Base-by-base conservation (phyloP, 139 green algal genomes). In the Yamagishiella unicocca region DNA sequence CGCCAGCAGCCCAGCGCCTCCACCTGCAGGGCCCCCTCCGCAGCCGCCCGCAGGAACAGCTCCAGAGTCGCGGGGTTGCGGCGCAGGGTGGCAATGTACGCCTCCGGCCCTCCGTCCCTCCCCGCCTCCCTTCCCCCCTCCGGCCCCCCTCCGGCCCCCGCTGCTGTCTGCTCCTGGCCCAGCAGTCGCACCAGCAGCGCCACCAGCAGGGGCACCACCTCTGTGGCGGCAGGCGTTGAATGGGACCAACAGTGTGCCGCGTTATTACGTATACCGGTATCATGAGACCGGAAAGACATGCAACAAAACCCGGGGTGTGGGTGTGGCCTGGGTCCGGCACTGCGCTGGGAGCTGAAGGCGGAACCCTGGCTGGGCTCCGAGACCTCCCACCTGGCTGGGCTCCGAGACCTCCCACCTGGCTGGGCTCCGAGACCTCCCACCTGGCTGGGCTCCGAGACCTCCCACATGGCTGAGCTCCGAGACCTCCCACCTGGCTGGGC, bases 31-130 rank as follows among this genome's bases (percentile, higher is more conserved):
- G 82, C 84, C 4, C 29, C 25, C 7, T 37, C 78, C 0, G 8
- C 33, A 0, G 53, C 87, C 0, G 73, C 37, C 3, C 35, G 9
- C 27, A 88, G 71, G 62, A 93, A 93, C 37, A 85, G 70, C 50
- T 83, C 53, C 31, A 93, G n/a, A 19, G 90, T 93, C 37, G 72
- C 71, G 4, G 66, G 70, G 22, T 93, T 87, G 29, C 90, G 67
- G 2, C 70, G 71, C 40, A 83, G 84, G 0, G 87, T 87, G 8
- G 87, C 76, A 2, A 93, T 42, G 79, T 87, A 88, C 2, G 83
- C 90, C 33, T 62, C 83, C 6, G 27, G 78, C 33, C 73, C 35
- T 43, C 35, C n/a, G 45, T 70, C 19, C 31, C 33, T 31, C 45
- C 22, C 5, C 40, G 24, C 9, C 12, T 58, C 22, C 40, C 40